Conservation (phyloP, 768 basidiomycete species). For the Amanita brunnescens region DNA sequence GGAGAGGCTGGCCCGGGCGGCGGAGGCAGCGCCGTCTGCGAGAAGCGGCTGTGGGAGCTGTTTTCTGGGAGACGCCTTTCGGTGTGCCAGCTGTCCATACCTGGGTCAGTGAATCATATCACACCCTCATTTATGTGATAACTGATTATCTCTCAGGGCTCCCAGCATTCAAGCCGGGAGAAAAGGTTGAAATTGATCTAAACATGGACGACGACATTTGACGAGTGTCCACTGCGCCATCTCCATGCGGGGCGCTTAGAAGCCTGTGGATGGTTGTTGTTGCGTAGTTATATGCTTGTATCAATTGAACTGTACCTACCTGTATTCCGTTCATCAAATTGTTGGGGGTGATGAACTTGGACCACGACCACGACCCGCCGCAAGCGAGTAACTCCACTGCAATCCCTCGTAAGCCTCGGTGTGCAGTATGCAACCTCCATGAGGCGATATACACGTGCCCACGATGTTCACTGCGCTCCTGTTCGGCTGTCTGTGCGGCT, state of each 20-base stretch:
- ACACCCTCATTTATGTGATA: conserved; percentile 1
- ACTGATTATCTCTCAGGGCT: conserved; percentile 50
- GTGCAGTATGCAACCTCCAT: conserved; percentile 39
- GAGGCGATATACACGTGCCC: conserved; percentile 72
- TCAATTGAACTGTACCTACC: background rate
- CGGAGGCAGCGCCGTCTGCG: conserved; percentile 69
- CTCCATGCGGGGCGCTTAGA: background rate
- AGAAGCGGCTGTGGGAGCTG: conserved; percentile 97
- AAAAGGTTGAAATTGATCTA: conserved; percentile 90
- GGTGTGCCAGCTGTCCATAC: conserved; percentile 95
- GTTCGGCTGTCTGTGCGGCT: conserved; percentile 61
- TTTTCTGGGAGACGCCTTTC: conserved; percentile 95
- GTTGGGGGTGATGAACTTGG: background rate
- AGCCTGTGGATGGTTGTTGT: background rate
- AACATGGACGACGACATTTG: conserved; percentile 79
- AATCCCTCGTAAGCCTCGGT: conserved; percentile 22
- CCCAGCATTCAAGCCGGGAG: conserved; percentile 96
- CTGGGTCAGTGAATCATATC: conserved; percentile 57
- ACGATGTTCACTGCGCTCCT: conserved; percentile 60
- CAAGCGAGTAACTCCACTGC: conserved; percentile 10
- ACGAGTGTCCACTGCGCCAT: conserved; percentile 6
- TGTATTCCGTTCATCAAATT: no score
- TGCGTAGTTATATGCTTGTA: background rate
- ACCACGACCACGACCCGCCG: background rate
- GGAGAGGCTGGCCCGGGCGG: conserved; percentile 56